These are phyloP conservation scores for Acacia acuminata DNA, from an alignment of 306 rosid species.

Conservation along the genomic window DNA sequence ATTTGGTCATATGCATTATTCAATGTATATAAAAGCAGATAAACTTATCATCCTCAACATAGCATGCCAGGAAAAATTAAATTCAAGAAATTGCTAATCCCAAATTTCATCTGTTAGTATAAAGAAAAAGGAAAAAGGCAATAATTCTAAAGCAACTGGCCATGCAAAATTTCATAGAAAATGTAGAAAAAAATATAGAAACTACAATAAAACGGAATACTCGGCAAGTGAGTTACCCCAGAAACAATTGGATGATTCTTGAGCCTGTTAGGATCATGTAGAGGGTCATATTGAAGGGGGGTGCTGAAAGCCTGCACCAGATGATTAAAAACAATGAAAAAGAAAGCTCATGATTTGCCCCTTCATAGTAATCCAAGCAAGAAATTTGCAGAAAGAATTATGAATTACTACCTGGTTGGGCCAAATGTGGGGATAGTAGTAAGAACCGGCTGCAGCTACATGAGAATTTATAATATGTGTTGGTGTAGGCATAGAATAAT, in stretches of 20 bases:
- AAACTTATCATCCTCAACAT: slow-evolving; percentile 7
- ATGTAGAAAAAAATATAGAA: not conserved
- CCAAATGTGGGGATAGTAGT: slow-evolving; percentile 27
- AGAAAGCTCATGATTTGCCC: slow-evolving; percentile 17
- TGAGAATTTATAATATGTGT: slow-evolving; percentile 23
- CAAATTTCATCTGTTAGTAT: not conserved
- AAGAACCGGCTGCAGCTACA: slow-evolving; percentile 31
- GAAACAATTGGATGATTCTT: slow-evolving; percentile 16
- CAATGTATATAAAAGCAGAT: slow-evolving; percentile 7
- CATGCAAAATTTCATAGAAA: slow-evolving; percentile 10
- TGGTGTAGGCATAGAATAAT: slow-evolving; percentile 22
- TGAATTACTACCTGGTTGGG: slow-evolving; percentile 42
- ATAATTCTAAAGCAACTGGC: slow-evolving; percentile 19
- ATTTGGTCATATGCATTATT: not conserved
- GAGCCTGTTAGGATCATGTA: slow-evolving; percentile 20
- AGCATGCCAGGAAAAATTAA: not conserved
- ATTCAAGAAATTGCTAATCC: not conserved
- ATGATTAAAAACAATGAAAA: slow-evolving; percentile 26
- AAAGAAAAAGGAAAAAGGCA: not conserved
- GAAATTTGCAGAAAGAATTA: slow-evolving; percentile 6
- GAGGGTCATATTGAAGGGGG: slow-evolving; percentile 25
- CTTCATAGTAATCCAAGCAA: slow-evolving; percentile 26
- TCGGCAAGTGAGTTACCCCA: slow-evolving; percentile 31
- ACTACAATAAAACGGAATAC: not conserved
- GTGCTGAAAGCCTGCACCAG: slow-evolving; percentile 25